Evolutionary conservation across 805 yeast species (phyloP).

Genomic region (Candida peoriensis): DNA sequence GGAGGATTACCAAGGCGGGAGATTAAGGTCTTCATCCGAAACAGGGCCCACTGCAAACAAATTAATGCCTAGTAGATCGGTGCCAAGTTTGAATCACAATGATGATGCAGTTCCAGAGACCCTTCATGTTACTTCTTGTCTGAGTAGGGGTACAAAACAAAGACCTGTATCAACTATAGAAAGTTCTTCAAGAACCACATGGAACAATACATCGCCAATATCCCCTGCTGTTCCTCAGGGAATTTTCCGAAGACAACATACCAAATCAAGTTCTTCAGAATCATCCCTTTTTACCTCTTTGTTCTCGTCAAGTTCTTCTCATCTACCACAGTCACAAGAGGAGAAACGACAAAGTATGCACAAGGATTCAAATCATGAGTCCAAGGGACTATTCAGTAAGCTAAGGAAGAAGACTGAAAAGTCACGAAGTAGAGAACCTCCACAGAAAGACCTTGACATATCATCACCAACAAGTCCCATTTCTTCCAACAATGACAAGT

Average conservation of each 20-base stretch:
- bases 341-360: conserved; percentile 13
- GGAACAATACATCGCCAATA: conserved; percentile 31
- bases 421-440: conserved; percentile 12
- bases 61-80: conserved; percentile 32
- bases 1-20: conserved; percentile 4
- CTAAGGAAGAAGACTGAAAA: conserved; percentile 16
- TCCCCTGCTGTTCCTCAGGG: conserved; percentile 32
- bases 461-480: conserved; percentile 18
- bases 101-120: not conserved
- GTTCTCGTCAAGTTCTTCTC: conserved; percentile 32
- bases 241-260: conserved; percentile 62
- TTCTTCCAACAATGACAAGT: conserved; percentile 5
- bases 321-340: conserved; percentile 14
- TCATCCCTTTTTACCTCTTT: conserved; percentile 37
- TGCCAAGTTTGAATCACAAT: conserved; percentile 23
- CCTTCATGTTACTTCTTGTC: not conserved
- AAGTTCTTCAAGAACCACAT: conserved; percentile 18
- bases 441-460: conserved; percentile 1
- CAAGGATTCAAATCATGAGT: conserved; percentile 9
- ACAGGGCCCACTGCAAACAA: conserved; percentile 13
- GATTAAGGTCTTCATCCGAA: conserved; percentile 26
- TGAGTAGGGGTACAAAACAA: conserved; percentile 3
- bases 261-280: conserved; percentile 59
- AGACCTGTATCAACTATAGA: conserved; percentile 37
- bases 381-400: conserved; percentile 19